phyloP scores from a whole-genome alignment of 805 yeast genomes.

The Teunomyces cretensis region DNA sequence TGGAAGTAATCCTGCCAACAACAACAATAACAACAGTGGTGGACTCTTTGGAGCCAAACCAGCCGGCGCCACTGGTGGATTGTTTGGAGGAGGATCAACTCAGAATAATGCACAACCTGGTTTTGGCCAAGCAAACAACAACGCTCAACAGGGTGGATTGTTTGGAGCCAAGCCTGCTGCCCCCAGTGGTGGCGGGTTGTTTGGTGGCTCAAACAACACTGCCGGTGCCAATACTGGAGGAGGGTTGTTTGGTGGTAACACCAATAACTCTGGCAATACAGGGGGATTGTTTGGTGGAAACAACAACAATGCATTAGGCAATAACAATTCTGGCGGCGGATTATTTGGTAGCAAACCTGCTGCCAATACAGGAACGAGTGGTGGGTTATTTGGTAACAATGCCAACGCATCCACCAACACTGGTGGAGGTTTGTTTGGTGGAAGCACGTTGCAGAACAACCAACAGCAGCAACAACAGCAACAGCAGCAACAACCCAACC shows the following conservation, averaged over 20 bases:
- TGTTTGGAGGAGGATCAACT: conserved; percentile 36
- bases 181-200: conserved; percentile 23
- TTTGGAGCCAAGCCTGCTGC: conserved; percentile 22
- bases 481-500: conserved; percentile 19
- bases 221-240: conserved; percentile 38
- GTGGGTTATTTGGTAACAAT: conserved; percentile 21
- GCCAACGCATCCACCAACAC: background rate
- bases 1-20: conserved; percentile 9
- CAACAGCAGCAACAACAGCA: conserved; percentile 21
- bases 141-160: conserved; percentile 15
- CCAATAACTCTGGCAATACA: conserved; percentile 5
- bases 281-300: conserved; percentile 17
- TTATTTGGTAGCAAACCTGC: conserved; percentile 22
- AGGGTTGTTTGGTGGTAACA: conserved; percentile 42
- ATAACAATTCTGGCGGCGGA: conserved; percentile 12
- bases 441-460: conserved; percentile 21
- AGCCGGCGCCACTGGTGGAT: conserved; percentile 16
- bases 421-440: conserved; percentile 9
- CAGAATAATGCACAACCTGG: conserved; percentile 17
- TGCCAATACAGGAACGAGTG: conserved; percentile 18
- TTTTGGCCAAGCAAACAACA: conserved; percentile 21
- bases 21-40: conserved; percentile 5
- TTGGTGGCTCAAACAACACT: background rate
- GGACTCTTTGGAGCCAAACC: conserved; percentile 13
- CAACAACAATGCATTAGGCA: conserved; percentile 12